Evolutionary conservation across 352 stramenopile species (phyloP).

Genomic region (Phytophthora europaea): DNA sequence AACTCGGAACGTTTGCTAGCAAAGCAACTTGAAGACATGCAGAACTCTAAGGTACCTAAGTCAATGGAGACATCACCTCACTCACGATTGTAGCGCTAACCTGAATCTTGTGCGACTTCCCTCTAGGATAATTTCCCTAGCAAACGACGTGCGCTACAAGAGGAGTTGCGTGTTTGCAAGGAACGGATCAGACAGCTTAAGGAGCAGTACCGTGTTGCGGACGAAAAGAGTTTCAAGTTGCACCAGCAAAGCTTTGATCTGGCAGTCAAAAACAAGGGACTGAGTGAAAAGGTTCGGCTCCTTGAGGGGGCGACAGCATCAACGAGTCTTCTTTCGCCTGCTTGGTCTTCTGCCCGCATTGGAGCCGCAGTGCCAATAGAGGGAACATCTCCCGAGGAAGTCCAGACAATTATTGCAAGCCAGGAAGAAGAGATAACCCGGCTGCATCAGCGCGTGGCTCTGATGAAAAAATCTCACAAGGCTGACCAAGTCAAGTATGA

Average conservation of each 20-base stretch:
- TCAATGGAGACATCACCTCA: background rate
- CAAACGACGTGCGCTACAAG: conserved; percentile 57
- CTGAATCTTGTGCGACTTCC: background rate
- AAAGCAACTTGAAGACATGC: conserved; percentile 72
- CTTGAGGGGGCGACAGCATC: conserved; percentile 42
- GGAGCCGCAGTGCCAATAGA: conserved; percentile 5
- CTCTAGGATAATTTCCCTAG: conserved; percentile 58
- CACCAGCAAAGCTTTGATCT: conserved; percentile 75
- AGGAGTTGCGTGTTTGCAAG: conserved; percentile 75
- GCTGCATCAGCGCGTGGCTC: conserved; percentile 62
- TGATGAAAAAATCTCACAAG: conserved; percentile 74
- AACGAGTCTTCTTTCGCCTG: conserved; percentile 10
- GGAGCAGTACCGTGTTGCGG: conserved; percentile 53
- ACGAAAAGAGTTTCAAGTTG: conserved; percentile 56
- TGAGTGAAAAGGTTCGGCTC: conserved; percentile 55
- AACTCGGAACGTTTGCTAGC: conserved; percentile 62
- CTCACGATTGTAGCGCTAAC: background rate
- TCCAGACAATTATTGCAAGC: conserved; percentile 59
- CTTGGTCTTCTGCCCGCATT: conserved; percentile 5
- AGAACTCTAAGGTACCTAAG: conserved; percentile 62
- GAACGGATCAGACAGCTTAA: conserved; percentile 70
- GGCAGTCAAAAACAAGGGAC: conserved; percentile 60
- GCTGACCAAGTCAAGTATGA: conserved; percentile 65
- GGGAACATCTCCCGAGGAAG: conserved; percentile 31
- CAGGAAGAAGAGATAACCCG: conserved; percentile 77